phyloP scores from a whole-genome alignment of 768 basidiomycete genomes.

The Psilocybe cyanescens region DNA sequence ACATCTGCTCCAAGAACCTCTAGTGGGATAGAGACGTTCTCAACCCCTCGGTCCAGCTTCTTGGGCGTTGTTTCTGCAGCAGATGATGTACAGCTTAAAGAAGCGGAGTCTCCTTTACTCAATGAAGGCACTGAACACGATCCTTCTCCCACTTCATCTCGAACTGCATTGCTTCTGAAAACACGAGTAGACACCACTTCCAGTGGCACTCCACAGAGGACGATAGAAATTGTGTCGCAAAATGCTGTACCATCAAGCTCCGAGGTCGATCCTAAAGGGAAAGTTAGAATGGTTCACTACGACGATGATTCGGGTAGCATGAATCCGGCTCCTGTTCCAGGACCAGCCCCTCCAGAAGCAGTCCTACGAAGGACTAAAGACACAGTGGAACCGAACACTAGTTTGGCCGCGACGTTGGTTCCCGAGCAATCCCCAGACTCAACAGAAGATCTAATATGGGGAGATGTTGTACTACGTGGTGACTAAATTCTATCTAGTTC shows the following conservation, averaged over 20 bases:
- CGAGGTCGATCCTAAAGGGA: slow-evolving; percentile 24
- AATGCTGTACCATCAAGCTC: neutral
- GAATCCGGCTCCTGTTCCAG: slow-evolving; percentile 9
- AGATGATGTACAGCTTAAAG: neutral
- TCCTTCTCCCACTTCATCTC: slow-evolving; percentile 19
- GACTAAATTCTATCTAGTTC: slow-evolving; percentile 19
- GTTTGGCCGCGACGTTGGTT: slow-evolving; percentile 57
- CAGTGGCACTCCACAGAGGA: neutral
- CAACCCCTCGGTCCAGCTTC: slow-evolving; percentile 27
- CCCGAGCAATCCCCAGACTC: slow-evolving; percentile 20
- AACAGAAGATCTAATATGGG: slow-evolving; percentile 37
- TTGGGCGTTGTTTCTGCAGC: neutral
- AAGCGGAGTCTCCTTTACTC: neutral
- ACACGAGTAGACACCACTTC: neutral
- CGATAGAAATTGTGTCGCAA: neutral
- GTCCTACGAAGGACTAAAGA: slow-evolving; percentile 68
- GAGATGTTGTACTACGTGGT: slow-evolving; percentile 80
- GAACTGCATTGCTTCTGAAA: slow-evolving; percentile 18
- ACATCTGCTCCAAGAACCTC: neutral
- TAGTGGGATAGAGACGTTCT: slow-evolving; percentile 25
- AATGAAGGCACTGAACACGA: neutral
- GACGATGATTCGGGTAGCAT: slow-evolving; percentile 27
- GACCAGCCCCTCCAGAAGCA: slow-evolving; percentile 56
- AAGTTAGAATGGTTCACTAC: slow-evolving; percentile 45
- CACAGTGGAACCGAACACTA: slow-evolving; percentile 64